Evolutionary conservation across 345 rosid species (phyloP).

Genomic region (Brassica nigra): DNA sequence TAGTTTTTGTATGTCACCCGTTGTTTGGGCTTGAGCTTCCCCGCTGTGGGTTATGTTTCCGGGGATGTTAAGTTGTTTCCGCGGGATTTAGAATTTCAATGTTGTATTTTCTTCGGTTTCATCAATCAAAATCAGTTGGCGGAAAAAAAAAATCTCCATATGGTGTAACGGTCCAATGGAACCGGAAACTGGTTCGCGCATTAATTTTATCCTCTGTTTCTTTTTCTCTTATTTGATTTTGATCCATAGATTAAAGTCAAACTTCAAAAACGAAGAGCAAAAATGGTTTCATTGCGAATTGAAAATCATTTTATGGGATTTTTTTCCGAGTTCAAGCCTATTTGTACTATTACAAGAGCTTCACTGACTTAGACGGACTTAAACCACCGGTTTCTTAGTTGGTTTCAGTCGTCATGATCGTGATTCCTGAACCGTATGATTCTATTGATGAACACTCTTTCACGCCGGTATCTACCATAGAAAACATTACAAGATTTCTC

Average conservation of each 20-base stretch:
- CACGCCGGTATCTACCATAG: constrained; percentile 59
- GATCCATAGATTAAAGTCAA: neutral
- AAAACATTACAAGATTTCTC: neutral
- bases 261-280: neutral
- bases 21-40: too few relatives aligned
- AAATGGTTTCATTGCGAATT: neutral
- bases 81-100: too few relatives aligned
- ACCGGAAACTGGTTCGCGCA: constrained; percentile 11
- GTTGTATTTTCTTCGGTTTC: too few relatives aligned
- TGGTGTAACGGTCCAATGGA: neutral
- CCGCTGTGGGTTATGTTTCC: too few relatives aligned
- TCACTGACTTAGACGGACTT: neutral
- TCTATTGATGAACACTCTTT: constrained; percentile 64
- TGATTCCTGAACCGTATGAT: constrained; percentile 67
- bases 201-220: neutral
- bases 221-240: neutral
- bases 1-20: too few relatives aligned
- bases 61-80: too few relatives aligned
- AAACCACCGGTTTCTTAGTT: constrained; percentile 29
- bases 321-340: neutral
- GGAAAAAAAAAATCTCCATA: neutral
- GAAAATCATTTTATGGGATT: neutral
- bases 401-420: constrained; percentile 45
- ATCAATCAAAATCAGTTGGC: too few relatives aligned
- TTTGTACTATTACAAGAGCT: neutral